Base-by-base conservation (phyloP, 331 rosid species). In the Pyracantha coccinea region DNA sequence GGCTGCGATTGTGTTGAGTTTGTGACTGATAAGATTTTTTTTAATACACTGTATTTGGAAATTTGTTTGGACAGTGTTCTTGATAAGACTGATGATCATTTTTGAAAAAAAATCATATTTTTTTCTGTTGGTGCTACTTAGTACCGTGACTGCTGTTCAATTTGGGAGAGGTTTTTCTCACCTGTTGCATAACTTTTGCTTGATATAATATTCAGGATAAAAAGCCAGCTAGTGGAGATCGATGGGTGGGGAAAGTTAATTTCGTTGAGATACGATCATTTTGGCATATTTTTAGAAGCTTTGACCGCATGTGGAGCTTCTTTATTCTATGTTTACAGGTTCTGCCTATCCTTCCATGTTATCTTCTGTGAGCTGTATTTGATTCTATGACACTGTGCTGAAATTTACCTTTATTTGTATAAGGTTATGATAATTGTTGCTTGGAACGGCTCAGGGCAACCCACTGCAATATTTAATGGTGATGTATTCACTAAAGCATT, bases 271-370 rank as follows among this genome's bases (percentile, higher is more conserved):
- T 95, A 74, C 86, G 97, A 75, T 89, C 99, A 63, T 95, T 90
- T 85, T 92, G 93, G 97, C 99, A 95, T 83, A 52, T 90, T 77
- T 95, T 95, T 86, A 89, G 99, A 89, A 95, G 99, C 85, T 95
- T 90, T 85, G 99, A 95, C 35, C 93, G 99, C 35, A 89, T 95
- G 99, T 95, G 99, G 99, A 88, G 91, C 82, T 95, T 95, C 79
- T 95, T 89, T 81, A 89, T 95, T 75, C 85, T 95, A 50, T 85
- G 93, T 79, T 90, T 95, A 79, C 99, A 95, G 99, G 99, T 94
- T 62, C 79, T 33, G 61, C 74, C 76, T 76, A 14, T 31, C 23
- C 25, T 81, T 61, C 62, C 24, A 16, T 65, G 54, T 52, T 29
- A 50, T 63, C 24, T 77, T 60, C n/a, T 24, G n/a, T 31, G 44